Evolutionary conservation across 2,329 filamentous ascomycete species (phyloP).

Genomic region (Aspergillus intermedius): DNA sequence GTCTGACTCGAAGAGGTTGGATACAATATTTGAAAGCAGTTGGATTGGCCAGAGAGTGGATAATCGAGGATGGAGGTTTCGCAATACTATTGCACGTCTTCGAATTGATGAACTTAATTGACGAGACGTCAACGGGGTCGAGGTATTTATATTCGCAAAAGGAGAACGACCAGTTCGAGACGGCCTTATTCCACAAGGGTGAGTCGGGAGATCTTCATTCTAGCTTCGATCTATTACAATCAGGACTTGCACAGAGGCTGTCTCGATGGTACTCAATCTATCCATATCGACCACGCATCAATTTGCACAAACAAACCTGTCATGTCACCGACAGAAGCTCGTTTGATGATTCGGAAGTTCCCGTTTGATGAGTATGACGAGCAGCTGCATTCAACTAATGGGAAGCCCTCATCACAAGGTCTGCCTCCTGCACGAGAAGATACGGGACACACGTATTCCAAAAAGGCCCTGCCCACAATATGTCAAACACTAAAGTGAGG

Average conservation of each 20-base stretch:
- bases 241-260: constrained; percentile 5
- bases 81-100: background rate
- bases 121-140: background rate
- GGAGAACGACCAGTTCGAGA: constrained; percentile 2
- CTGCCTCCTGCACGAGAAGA: constrained; percentile 6
- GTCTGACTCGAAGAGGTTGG: background rate
- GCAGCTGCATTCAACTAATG: constrained; percentile 13
- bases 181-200: constrained; percentile 1
- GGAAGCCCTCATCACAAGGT: constrained; percentile 1
- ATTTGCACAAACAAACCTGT: constrained; percentile 14
- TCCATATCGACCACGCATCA: constrained; percentile 13
- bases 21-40: background rate
- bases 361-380: constrained; percentile 16
- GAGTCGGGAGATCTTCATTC: constrained; percentile 18
- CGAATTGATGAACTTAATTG: constrained; percentile 10
- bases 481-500: background rate
- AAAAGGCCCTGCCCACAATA: background rate
- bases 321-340: constrained; percentile 11
- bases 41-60: background rate
- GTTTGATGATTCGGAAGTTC: constrained; percentile 16
- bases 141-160: constrained; percentile 2
- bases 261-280: constrained; percentile 11
- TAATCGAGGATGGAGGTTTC: background rate
- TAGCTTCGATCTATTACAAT: constrained; percentile 16
- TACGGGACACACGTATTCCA: constrained; percentile 7